Percentiles rank a stretch among this genome's conserved stretches.
Conservation (phyloP, 441 rosid species). For the Arabidopsis hybrid region DNA sequence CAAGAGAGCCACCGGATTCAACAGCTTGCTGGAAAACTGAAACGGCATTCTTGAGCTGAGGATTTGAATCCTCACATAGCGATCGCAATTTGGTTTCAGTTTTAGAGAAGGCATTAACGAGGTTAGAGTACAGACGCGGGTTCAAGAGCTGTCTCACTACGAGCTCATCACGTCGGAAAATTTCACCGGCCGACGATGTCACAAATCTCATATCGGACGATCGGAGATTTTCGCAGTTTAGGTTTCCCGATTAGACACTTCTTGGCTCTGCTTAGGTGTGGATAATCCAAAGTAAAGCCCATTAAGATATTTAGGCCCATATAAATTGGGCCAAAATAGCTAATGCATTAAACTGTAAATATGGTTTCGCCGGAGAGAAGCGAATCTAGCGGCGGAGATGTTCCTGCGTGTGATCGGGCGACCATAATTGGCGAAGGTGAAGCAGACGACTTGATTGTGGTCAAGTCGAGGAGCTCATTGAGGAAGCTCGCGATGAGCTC, state of each 20-base stretch:
- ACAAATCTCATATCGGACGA: slow-evolving; percentile 24
- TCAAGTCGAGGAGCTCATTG: slow-evolving; percentile 91
- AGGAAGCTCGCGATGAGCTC: slow-evolving; percentile 92
- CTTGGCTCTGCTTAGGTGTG: not conserved
- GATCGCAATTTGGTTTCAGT: slow-evolving; percentile 46
- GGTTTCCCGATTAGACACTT: not conserved
- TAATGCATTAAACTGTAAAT: not conserved
- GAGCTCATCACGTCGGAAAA: slow-evolving; percentile 19
- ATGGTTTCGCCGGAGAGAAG: slow-evolving; percentile 27
- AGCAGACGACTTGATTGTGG: slow-evolving; percentile 80
- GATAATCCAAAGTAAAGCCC: slow-evolving; percentile 4
- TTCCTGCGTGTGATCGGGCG: slow-evolving; percentile 76
- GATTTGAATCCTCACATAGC: slow-evolving; percentile 49
- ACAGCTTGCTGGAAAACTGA: slow-evolving; percentile 52
- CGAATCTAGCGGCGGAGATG: slow-evolving; percentile 50
- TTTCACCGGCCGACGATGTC: slow-evolving; percentile 26
- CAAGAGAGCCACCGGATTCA: slow-evolving; percentile 46
- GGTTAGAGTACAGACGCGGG: not conserved
- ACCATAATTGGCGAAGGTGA: slow-evolving; percentile 85
- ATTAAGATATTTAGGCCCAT: not conserved
- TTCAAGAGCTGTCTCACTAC: slow-evolving; percentile 14
- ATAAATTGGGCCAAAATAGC: not conserved
- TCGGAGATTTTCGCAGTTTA: slow-evolving; percentile 2
- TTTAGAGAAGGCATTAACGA: slow-evolving; percentile 24
- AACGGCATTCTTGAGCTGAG: slow-evolving; percentile 50